phyloP scores from a whole-genome alignment of 805 yeast species.

The Naumovozyma castellii region DNA sequence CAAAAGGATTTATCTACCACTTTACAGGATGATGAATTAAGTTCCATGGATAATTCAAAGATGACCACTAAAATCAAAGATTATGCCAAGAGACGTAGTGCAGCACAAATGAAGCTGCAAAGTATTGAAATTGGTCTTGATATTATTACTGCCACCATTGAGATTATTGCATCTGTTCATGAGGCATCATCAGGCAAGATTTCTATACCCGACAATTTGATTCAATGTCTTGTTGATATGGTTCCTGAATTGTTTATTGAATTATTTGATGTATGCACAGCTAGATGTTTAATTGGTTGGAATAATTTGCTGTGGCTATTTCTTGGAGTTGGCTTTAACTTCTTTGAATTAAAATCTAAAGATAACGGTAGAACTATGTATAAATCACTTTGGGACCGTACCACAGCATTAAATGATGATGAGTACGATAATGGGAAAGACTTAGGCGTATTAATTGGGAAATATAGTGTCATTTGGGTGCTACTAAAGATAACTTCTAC shows the following conservation, averaged over 20 bases:
- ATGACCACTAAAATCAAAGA: slow-evolving; percentile 27
- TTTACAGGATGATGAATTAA: slow-evolving; percentile 12
- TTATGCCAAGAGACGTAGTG: slow-evolving; percentile 33
- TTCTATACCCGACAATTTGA: slow-evolving; percentile 2
- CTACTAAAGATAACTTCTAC: slow-evolving; percentile 22
- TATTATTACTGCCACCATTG: slow-evolving; percentile 65
- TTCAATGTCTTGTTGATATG: slow-evolving; percentile 11
- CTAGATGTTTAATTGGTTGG: slow-evolving; percentile 53
- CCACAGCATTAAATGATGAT: slow-evolving; percentile 5
- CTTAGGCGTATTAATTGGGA: slow-evolving; percentile 27
- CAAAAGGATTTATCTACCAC: slow-evolving; percentile 15
- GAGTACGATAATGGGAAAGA: slow-evolving; percentile 12
- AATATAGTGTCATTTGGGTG: slow-evolving; percentile 40
- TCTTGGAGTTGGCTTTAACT: slow-evolving; percentile 18
- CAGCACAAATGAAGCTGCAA: slow-evolving; percentile 46
- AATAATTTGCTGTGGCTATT: slow-evolving; percentile 59
- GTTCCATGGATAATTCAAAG: slow-evolving; percentile 8
- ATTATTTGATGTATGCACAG: slow-evolving; percentile 39
- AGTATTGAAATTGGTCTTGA: slow-evolving; percentile 67
- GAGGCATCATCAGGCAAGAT: slow-evolving; percentile 11
- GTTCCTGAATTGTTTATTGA: slow-evolving; percentile 34
- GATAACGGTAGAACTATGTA: slow-evolving; percentile 2
- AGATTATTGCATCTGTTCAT: slow-evolving; percentile 35
- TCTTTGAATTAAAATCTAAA: slow-evolving; percentile 15
- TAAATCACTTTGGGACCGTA: slow-evolving; percentile 13